Evolutionary conservation across 108 stramenopile species (phyloP).

Genomic region (Nitzschia sp.): DNA sequence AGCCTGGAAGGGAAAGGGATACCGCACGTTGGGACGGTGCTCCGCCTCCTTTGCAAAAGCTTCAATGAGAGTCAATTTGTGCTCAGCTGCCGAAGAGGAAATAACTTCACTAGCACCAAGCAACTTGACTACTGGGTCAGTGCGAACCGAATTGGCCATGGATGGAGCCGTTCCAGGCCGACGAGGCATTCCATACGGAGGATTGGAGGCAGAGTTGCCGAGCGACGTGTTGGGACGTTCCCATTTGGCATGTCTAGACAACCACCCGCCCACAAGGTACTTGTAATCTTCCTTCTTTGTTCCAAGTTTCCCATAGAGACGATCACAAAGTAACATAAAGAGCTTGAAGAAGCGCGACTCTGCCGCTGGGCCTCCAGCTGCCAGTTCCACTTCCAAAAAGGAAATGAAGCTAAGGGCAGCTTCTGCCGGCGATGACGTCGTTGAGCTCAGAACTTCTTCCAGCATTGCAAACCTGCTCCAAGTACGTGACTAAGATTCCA

Average conservation of each 20-base stretch:
- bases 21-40: constrained; percentile 60
- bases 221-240: constrained; percentile 23
- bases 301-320: constrained; percentile 56
- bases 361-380: constrained; percentile 71
- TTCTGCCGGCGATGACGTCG: constrained; percentile 64
- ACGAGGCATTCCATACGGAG: constrained; percentile 13
- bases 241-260: constrained; percentile 41
- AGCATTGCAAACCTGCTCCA: constrained; percentile 28
- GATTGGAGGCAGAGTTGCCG: background rate
- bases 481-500: too few relatives aligned
- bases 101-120: constrained; percentile 34
- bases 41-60: constrained; percentile 64
- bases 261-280: constrained; percentile 41
- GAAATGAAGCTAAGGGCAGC: constrained; percentile 70
- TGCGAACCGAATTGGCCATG: constrained; percentile 33
- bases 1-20: constrained; percentile 69
- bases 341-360: constrained; percentile 71
- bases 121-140: constrained; percentile 77
- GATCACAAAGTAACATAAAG: constrained; percentile 65
- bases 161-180: constrained; percentile 16
- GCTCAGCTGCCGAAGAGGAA: constrained; percentile 1
- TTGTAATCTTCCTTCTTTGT: constrained; percentile 21
- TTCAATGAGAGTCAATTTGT: constrained; percentile 58
- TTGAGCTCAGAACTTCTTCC: constrained; percentile 47
- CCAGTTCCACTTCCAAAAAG: constrained; percentile 72